Evolutionary conservation across 805 yeast species (phyloP), one percentile per base, ranked within the genome.

Genomic region (Alloascoidea africana): DNA sequence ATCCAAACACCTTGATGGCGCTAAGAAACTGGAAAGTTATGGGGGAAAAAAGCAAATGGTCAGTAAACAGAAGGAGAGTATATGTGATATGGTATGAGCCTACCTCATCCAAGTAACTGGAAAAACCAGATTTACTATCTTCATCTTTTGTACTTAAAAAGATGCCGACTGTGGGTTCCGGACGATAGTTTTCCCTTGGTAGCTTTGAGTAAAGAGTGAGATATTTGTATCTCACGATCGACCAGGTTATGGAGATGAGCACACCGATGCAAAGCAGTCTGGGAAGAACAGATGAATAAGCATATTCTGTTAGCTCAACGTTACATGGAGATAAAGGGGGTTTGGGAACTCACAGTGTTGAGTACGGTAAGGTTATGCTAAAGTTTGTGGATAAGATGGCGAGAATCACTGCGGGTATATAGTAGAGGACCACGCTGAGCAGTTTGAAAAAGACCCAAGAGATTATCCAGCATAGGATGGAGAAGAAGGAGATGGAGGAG

Each of bases 1-100:
- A 89, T 2, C 97, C 97, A 60, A 89, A 91, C 4, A 91, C 80
- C 56, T 85, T 86, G 44, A 91, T 83, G 2, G 96, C 97, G 37
- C 83, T 71, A 35, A 89, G 59, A 48, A 89, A 89, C 53, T 39
- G 86, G 94, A 53, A 89, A 96, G 38, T 87, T 59, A 50, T 84
- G 87, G 35, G 83, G 76, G 1, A 78, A 59, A 34, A 70, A 57
- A 4, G n/a, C n/a, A n/a, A n/a, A n/a, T n/a, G n/a, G n/a, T n/a
- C n/a, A n/a, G n/a, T n/a, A n/a, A n/a, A n/a, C n/a, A n/a, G n/a
- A n/a, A n/a, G n/a, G n/a, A n/a, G n/a, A n/a, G n/a, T n/a, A n/a
- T n/a, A n/a, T n/a, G n/a, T n/a, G n/a, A n/a, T n/a, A n/a, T n/a
- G n/a, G n/a, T n/a, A n/a, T n/a, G n/a, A n/a, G n/a, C 30, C n/a